Evolutionary conservation across 2,329 filamentous ascomycete species (phyloP).

Genomic region (Pochonia chlamydosporia): DNA sequence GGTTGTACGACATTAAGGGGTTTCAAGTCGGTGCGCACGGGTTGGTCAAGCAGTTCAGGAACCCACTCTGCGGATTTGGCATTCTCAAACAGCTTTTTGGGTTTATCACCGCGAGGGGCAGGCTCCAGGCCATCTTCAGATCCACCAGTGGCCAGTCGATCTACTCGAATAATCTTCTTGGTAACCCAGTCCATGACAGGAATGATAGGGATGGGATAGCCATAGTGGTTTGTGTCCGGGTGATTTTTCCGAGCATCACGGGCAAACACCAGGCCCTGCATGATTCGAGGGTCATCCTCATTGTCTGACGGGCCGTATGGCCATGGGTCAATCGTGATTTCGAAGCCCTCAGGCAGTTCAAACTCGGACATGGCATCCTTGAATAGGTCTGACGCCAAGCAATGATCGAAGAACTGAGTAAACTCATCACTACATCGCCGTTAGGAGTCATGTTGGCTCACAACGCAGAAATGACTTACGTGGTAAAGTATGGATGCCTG

Average conservation of each 20-base stretch:
- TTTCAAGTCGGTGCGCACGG: constrained; percentile 50
- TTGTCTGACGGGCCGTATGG: constrained; percentile 52
- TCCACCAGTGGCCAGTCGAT: constrained; percentile 47
- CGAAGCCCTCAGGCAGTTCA: constrained; percentile 36
- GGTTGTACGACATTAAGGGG: constrained; percentile 68
- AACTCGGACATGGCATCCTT: constrained; percentile 42
- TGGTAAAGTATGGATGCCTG: constrained; percentile 29
- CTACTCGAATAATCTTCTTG: constrained; percentile 50
- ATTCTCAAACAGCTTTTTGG: constrained; percentile 39
- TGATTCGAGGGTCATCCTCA: constrained; percentile 35
- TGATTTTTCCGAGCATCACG: constrained; percentile 35
- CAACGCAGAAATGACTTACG: neutral
- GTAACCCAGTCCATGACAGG: constrained; percentile 53
- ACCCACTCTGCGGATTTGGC: constrained; percentile 38
- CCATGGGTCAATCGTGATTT: constrained; percentile 51
- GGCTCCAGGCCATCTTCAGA: constrained; percentile 37
- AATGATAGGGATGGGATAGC: constrained; percentile 53
- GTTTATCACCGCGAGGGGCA: constrained; percentile 27
- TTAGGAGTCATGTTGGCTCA: neutral
- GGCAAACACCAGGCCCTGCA: constrained; percentile 47
- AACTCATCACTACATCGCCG: constrained; percentile 30
- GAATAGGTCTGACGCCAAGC: constrained; percentile 38
- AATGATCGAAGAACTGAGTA: constrained; percentile 31
- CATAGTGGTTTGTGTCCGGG: constrained; percentile 56
- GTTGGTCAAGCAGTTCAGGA: constrained; percentile 43